Conservation (phyloP, 441 rosid species). For the Gossypium laxum region DNA sequence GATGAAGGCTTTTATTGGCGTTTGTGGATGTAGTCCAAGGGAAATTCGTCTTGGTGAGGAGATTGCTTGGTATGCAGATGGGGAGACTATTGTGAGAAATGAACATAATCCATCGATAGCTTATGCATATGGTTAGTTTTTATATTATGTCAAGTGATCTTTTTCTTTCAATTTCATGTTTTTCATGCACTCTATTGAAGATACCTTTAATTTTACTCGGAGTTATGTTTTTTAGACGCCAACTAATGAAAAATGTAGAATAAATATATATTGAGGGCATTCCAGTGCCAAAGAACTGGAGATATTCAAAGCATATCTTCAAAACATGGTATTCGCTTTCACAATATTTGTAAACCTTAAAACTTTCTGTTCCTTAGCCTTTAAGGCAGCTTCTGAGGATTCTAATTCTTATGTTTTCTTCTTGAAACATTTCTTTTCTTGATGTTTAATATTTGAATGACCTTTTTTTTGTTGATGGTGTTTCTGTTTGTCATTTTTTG, state of each 20-base stretch:
- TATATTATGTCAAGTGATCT: neutral
- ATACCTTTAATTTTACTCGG: neutral
- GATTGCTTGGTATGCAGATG: slow-evolving; percentile 98
- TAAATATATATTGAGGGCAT: neutral
- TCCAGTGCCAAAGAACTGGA: neutral
- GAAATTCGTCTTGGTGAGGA: slow-evolving; percentile 98
- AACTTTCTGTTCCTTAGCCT: neutral
- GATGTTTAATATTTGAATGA: neutral
- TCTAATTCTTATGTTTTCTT: neutral
- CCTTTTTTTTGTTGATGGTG: neutral
- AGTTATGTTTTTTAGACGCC: neutral
- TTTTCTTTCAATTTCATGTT: neutral
- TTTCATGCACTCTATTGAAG: neutral
- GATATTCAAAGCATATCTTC: neutral
- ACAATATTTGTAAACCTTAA: neutral
- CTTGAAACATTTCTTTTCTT: neutral
- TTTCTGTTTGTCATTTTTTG: neutral
- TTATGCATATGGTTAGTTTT: slow-evolving; percentile 78
- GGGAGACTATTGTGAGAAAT: slow-evolving; percentile 79
- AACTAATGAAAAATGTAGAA: neutral
- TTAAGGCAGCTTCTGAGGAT: neutral
- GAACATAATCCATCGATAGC: slow-evolving; percentile 81
- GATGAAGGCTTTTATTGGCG: slow-evolving; percentile 10
- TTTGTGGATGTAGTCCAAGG: slow-evolving; percentile 58
- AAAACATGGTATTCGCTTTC: neutral